Base-by-base conservation (phyloP, 257 asterid genomes). In the Solanum chilense region DNA sequence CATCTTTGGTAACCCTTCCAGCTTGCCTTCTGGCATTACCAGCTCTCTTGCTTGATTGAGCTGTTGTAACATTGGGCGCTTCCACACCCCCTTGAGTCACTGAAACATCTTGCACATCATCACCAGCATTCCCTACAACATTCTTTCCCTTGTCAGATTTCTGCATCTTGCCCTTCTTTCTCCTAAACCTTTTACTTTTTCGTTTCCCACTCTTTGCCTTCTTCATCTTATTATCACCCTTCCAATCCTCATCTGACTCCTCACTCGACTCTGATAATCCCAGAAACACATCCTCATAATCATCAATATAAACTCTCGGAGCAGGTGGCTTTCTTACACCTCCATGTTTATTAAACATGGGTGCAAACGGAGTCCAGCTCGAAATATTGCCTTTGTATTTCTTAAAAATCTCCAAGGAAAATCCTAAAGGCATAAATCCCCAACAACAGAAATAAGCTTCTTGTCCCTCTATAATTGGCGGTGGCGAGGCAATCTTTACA, bases 281-380 rank as follows among this genome's bases (percentile, higher is more conserved):
- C 83, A 94, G 88, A 58, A 90, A 92, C 86, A 91, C 98, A 75
- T 94, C 97, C 49, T 95, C 94, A 42, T 94, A 94, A 16, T 90
- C 56, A 44, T 95, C 95, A 13, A 90, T 47, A 85, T 94, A 94
- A 16, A 94, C 89, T 91, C 94, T 92, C 13, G 98, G 98, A 23
- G 85, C 90, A 3, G 86, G 41, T 68, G n/a, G 88, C 73, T 89
- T 29, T 10, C 88, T 87, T 39, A 86, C 91, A 12, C 82, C 87
- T 52, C 68, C 86, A 2, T 96, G 96, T 86, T 90, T 91, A 88
- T 89, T 90, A 88, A 90, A 94, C 98, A 96, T 92, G 16, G 98
- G 98, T 0, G 97, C 93, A 93, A 96, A 96, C 0, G 98, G 99
- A 21, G 98, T 91, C 99, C 99, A 96, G 70, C 84, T 49, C 3